These are phyloP conservation scores for Galerina marginata DNA, from an alignment of 768 basidiomycete genomes.

Conservation along the genomic window DNA sequence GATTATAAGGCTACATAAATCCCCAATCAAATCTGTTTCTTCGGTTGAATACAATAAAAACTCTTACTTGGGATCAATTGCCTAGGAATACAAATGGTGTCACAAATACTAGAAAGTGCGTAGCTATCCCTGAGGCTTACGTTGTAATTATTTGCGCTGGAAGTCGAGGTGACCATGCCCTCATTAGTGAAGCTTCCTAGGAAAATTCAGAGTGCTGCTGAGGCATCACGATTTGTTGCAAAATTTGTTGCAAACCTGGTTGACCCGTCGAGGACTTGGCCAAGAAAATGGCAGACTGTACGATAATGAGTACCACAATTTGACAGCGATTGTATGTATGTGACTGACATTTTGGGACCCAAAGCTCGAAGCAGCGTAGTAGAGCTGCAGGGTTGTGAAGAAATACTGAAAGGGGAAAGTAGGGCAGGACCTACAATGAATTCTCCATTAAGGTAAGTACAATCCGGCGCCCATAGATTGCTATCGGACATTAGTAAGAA, in stretches of 20 bases:
- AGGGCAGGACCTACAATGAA: constrained; percentile 24
- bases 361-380: constrained; percentile 60
- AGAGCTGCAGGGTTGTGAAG: constrained; percentile 39
- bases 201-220: background rate
- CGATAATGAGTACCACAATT: background rate
- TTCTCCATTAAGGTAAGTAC: constrained; percentile 35
- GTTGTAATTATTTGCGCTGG: constrained; percentile 45
- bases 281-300: constrained; percentile 53
- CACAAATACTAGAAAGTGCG: background rate
- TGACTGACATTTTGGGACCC: constrained; percentile 54
- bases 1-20: constrained; percentile 32
- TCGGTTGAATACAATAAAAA: too few species aligned
- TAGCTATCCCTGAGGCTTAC: constrained; percentile 26
- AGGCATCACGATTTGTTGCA: background rate
- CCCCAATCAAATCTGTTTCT: too few species aligned
- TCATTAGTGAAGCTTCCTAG: constrained; percentile 49
- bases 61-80: constrained; percentile 59
- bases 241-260: constrained; percentile 33
- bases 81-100: constrained; percentile 30
- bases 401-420: background rate
- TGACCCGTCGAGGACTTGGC: constrained; percentile 56
- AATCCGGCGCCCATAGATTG: constrained; percentile 46
- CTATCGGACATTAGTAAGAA: constrained; percentile 11
- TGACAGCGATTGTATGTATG: constrained; percentile 25
- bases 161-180: constrained; percentile 53